A percentile compares a stretch with the other conserved stretches of the same genome.
phyloP scores from a whole-genome alignment of 2,329 filamentous ascomycete species.

The Fusarium siculi region DNA sequence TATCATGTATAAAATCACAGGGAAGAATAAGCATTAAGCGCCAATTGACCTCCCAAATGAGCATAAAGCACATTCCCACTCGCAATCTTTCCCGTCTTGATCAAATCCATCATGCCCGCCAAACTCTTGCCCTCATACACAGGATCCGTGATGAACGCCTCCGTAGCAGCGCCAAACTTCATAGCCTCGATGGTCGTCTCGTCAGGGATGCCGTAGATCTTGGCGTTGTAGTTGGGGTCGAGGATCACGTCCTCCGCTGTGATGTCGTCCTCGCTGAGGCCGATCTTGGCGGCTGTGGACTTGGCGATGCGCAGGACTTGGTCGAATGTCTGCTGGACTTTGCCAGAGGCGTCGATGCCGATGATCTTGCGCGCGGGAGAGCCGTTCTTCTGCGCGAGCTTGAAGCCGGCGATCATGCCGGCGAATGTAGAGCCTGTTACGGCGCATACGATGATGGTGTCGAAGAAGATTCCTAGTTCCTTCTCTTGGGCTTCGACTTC shows the following conservation, averaged over 20 bases:
- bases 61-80: slow-evolving; percentile 77
- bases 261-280: slow-evolving; percentile 68
- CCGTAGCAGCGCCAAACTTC: slow-evolving; percentile 72
- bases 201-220: slow-evolving; percentile 74
- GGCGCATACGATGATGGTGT: slow-evolving; percentile 74
- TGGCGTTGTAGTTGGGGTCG: slow-evolving; percentile 71
- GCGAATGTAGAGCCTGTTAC: slow-evolving; percentile 78
- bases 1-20: slow-evolving; percentile 17
- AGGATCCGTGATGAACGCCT: slow-evolving; percentile 79
- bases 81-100: slow-evolving; percentile 69
- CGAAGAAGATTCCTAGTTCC: slow-evolving; percentile 71
- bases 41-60: slow-evolving; percentile 76
- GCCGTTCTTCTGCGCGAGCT: slow-evolving; percentile 64
- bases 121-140: slow-evolving; percentile 82
- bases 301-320: slow-evolving; percentile 75
- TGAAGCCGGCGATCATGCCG: slow-evolving; percentile 79
- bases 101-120: slow-evolving; percentile 76
- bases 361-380: slow-evolving; percentile 65
- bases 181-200: slow-evolving; percentile 74
- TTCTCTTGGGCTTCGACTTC: slow-evolving; percentile 74
- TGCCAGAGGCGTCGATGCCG: slow-evolving; percentile 67
- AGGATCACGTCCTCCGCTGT: slow-evolving; percentile 70
- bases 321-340: slow-evolving; percentile 65
- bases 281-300: slow-evolving; percentile 71
- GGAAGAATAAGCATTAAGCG: slow-evolving; percentile 72